phyloP scores from a whole-genome alignment of 106 monocot species.

The Iris macrosiphon region DNA sequence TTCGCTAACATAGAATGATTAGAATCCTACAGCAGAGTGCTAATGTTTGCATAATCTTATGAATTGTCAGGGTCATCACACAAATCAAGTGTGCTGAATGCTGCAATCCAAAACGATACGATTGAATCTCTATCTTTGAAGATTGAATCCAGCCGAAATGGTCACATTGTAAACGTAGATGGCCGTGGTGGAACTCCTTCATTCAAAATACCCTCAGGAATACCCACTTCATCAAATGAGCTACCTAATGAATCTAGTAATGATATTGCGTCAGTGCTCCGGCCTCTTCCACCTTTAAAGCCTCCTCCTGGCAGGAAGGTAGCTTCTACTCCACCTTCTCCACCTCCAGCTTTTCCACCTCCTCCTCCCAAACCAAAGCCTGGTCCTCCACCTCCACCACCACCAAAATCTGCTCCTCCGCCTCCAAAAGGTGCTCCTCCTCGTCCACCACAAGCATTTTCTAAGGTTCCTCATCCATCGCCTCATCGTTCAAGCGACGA shows the following conservation, averaged over 20 bases:
- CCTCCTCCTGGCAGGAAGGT: too few relatives aligned
- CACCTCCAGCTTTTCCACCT: too few relatives aligned
- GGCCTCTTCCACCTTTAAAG: constrained; percentile 24
- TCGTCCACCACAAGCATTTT: constrained; percentile 11
- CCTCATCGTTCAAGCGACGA: constrained; percentile 19
- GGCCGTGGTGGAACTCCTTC: too few relatives aligned
- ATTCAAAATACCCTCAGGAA: background rate
- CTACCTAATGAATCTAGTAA: constrained; percentile 5
- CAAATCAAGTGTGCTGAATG: background rate
- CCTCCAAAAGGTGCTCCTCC: too few relatives aligned
- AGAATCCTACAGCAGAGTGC: background rate
- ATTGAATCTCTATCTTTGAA: too few relatives aligned
- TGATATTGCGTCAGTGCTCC: background rate
- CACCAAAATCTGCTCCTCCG: constrained; percentile 14
- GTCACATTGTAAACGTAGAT: constrained; percentile 11
- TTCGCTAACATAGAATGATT: too few relatives aligned
- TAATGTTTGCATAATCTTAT: background rate
- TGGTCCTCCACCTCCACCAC: constrained; percentile 11
- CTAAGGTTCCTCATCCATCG: constrained; percentile 13
- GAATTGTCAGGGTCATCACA: constrained; percentile 34
- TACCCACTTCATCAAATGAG: background rate
- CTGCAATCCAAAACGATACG: constrained; percentile 1
- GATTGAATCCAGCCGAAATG: too few relatives aligned
- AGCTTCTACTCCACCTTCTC: too few relatives aligned
- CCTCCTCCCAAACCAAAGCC: constrained; percentile 23